These are phyloP conservation scores for Septoria linicola DNA, from an alignment of 2,329 filamentous ascomycete genomes.

Conservation along the genomic window DNA sequence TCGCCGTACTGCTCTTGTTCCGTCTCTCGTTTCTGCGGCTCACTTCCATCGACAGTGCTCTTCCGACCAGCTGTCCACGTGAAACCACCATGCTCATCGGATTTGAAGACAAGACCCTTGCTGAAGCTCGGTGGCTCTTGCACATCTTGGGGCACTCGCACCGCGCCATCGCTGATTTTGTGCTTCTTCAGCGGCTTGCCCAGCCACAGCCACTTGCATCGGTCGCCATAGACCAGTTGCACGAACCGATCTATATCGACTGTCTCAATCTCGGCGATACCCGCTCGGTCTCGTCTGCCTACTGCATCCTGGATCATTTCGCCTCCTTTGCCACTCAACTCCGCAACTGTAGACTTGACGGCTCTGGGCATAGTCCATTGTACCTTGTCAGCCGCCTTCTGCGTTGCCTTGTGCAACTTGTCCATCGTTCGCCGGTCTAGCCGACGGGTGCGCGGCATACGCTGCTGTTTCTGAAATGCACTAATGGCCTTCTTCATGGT, in stretches of 20 bases:
- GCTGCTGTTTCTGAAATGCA: slow-evolving; percentile 86
- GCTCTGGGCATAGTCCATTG: slow-evolving; percentile 90
- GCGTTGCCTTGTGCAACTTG: slow-evolving; percentile 76
- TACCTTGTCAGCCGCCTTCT: slow-evolving; percentile 84
- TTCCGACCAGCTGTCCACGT: slow-evolving; percentile 49
- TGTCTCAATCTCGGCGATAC: slow-evolving; percentile 90
- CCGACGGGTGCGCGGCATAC: slow-evolving; percentile 72
- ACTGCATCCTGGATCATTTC: slow-evolving; percentile 97
- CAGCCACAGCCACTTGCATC: slow-evolving; percentile 90
- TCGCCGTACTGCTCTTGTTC: slow-evolving; percentile 28
- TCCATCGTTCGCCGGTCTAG: slow-evolving; percentile 82
- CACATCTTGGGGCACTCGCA: slow-evolving; percentile 15
- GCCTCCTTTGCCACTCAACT: slow-evolving; percentile 88
- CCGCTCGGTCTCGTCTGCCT: slow-evolving; percentile 75
- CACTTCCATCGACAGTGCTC: slow-evolving; percentile 51
- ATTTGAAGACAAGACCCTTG: slow-evolving; percentile 53
- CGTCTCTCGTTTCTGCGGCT: slow-evolving; percentile 20
- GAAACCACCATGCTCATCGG: slow-evolving; percentile 55
- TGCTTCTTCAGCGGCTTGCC: slow-evolving; percentile 74
- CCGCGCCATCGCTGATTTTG: slow-evolving; percentile 18
- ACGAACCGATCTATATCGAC: slow-evolving; percentile 83
- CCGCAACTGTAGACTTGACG: slow-evolving; percentile 91
- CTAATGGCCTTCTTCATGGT: slow-evolving; percentile 79
- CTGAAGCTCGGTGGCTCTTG: slow-evolving; percentile 22
- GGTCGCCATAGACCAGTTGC: slow-evolving; percentile 73